A percentile compares a stretch with the other conserved stretches of the same genome.
Evolutionary conservation across 345 rosid species (phyloP).

Genomic region (Citrus unshiu): DNA sequence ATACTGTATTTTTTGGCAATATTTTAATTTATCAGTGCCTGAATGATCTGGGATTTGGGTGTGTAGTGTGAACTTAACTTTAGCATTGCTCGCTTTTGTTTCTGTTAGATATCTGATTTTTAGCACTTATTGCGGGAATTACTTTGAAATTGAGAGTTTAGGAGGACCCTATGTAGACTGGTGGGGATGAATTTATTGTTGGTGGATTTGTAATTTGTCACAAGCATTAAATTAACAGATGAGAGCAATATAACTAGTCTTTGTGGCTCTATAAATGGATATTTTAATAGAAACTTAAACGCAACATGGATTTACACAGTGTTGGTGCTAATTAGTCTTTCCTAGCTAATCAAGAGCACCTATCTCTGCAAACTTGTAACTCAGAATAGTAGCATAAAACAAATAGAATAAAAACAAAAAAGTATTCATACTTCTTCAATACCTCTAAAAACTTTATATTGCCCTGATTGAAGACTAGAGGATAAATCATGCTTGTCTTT

Average conservation of each 20-base stretch:
- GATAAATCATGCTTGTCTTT: not conserved
- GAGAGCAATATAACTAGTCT: not conserved
- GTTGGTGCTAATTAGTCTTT: not conserved
- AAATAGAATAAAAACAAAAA: not conserved
- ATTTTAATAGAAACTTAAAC: not conserved
- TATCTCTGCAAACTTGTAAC: not conserved
- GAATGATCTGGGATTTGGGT: not conserved
- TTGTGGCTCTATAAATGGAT: not conserved
- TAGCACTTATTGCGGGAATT: not conserved
- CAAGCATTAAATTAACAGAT: not conserved
- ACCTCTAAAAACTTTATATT: not conserved
- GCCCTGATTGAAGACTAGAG: not conserved
- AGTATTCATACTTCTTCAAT: not conserved
- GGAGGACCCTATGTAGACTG: not conserved
- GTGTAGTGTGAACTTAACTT: not conserved
- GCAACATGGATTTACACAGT: not conserved
- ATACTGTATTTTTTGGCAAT: not conserved
- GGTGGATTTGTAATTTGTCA: not conserved
- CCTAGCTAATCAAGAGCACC: not conserved
- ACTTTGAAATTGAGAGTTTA: not conserved
- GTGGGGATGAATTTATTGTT: slow-evolving; percentile 3
- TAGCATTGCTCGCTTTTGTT: not conserved
- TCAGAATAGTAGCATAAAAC: not conserved
- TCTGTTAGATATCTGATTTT: not conserved
- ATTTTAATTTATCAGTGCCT: not conserved